Base-by-base conservation (phyloP, 2,329 filamentous ascomycete genomes). In the Ilyonectria mors-panacis region DNA sequence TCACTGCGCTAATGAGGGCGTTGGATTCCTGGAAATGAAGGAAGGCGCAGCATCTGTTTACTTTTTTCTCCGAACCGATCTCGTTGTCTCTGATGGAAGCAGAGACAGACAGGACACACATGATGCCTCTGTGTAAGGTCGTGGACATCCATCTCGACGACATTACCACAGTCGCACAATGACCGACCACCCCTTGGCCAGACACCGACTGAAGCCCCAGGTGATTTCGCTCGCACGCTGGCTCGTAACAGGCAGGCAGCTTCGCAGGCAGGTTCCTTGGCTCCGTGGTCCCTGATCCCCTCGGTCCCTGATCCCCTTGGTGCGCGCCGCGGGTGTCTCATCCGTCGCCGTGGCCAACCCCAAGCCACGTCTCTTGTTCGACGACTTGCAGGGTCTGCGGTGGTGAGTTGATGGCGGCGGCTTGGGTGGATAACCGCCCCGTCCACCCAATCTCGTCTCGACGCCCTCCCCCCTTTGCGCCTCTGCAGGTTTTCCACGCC, bases 381-480 rank as follows among this genome's bases (percentile, higher is more conserved):
- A 12, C 15, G 26, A 60, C 35, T 35, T 23, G 37, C 63, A 61
- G 51, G 58, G 50, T 42, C 13, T 30, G 30, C 19, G 26, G 23
- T 33, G 48, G 48, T 45, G 19, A 45, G 33, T 45, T 42, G 47
- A 53, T 59, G 51, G 47, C 50, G 42, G 57, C 58, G 63, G 53
- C 50, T 60, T 65, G 51, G 30, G 63, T 65, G 63, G 63, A 51
- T 55, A 44, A 26, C 44, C 63, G 58, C 58, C 59, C 59, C 45
- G 50, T 59, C 45, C 42, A 33, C 35, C 64, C 64, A 66, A 66
- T 66, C 64, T 63, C 55, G 30, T 65, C 44, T 30, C 63, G 23
- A 44, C 45, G 54, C 59, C 30, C 53, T 54, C 64, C 48, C 59
- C 63, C 59, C 60, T 66, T 61, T 66, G 50, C 48, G 48, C 33